Evolutionary conservation across 495 filamentous ascomycete genomes (phyloP), one percentile per base, ranked within the genome.

Genomic region (Parathielavia hyrcaniae): DNA sequence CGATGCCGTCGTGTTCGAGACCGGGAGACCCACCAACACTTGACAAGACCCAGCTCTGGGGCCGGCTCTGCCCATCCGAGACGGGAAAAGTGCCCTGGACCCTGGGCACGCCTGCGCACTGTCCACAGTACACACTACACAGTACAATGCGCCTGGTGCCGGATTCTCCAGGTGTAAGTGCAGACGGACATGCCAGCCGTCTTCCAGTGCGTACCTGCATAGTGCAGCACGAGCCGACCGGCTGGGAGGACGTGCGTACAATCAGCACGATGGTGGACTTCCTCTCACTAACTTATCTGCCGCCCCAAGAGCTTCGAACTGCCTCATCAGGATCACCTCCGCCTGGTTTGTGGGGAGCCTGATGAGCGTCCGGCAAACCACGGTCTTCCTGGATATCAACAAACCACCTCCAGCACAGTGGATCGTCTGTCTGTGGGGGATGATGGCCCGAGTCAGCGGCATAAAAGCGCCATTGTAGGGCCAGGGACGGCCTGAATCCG

Each of bases 1-100:
- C 16, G 59, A 48, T 48, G 59, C 59, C 59, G 49, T 52, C 54
- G 53, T 57, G 59, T 57, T 49, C 53, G 59, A 57, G 53, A 53
- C 50, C 38, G 30, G 43, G 32, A 54, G 47, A 16, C 54, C 59
- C 53, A 53, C 59, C 59, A 34, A 43, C 41, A 11, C 17, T 54
- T 26, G 50, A 53, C 59, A 36, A 46, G 52, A 16, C 36, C 52
- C 51, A 54, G 36, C 49, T 34, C 44, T 53, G 51, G 45, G 41
- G 34, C 41, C 44, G 58, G 58, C 12, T 39, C 50, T 12, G 47
- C 50, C 52, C 23, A 46, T 46, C 44, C 51, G 38, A 46, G 35
- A 54, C 13, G 51, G 51, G 35, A 51, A 39, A 40, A 43, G 30
- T 23, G 35, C 17, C 58, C 38, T 26, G 30, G 26, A 34, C 6